A percentile compares a stretch with the other conserved stretches of the same genome.
These are phyloP conservation scores for Taxillus chinensis DNA, from an alignment of 164 flowering plant species.

Conservation along the genomic window DNA sequence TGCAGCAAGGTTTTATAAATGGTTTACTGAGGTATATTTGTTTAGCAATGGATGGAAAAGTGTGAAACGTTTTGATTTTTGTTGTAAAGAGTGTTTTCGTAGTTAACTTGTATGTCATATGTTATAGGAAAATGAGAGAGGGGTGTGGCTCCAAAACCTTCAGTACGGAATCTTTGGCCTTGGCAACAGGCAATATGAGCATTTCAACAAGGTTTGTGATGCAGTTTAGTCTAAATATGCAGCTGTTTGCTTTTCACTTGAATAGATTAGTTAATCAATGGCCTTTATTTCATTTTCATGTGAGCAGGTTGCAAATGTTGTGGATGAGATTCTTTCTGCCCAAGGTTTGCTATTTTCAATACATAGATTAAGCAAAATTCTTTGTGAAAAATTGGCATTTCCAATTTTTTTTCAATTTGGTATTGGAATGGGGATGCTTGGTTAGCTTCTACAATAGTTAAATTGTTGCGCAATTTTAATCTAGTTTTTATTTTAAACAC, in stretches of 20 bases:
- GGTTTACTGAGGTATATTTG: constrained; percentile 74
- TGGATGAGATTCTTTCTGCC: constrained; percentile 56
- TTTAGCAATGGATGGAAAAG: not conserved
- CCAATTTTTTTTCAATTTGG: no score
- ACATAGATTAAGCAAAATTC: not conserved
- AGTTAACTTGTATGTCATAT: no score
- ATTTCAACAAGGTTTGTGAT: constrained; percentile 78
- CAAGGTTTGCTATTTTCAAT: constrained; percentile 41
- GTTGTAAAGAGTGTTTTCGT: no score
- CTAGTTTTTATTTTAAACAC: no score
- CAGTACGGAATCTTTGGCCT: constrained; percentile 79
- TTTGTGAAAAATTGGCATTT: no score
- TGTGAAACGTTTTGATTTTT: no score
- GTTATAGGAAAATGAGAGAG: constrained; percentile 57
- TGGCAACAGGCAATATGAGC: constrained; percentile 94
- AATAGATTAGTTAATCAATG: not conserved
- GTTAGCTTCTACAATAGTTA: no score
- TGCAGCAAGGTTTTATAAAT: constrained; percentile 90
- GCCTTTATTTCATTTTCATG: not conserved
- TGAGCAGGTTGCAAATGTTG: constrained; percentile 67
- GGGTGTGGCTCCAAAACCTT: constrained; percentile 51
- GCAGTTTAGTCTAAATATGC: not conserved
- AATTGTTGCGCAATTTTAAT: no score
- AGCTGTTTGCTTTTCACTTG: not conserved
- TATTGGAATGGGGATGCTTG: no score